Percentiles rank a stretch among this genome's conserved stretches.
These are phyloP conservation scores for Nymphaea thermarum DNA, from an alignment of 164 flowering plant genomes.

Conservation along the genomic window DNA sequence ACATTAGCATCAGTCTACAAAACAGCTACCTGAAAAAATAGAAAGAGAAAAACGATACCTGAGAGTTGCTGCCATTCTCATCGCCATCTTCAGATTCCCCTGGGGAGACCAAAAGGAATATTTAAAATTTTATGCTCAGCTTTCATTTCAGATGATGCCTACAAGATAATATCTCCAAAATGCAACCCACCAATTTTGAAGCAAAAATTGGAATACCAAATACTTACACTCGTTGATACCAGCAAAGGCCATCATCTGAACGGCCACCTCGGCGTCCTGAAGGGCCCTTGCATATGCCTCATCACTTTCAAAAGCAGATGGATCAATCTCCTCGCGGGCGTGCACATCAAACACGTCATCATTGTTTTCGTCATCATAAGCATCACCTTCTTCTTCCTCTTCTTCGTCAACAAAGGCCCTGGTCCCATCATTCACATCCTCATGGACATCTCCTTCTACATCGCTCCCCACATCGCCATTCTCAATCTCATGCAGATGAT, in stretches of 20 bases:
- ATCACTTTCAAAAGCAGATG: slow-evolving; percentile 46
- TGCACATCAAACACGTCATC: slow-evolving; percentile 59
- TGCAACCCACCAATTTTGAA: neutral
- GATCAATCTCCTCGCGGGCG: slow-evolving; percentile 33
- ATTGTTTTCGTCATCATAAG: slow-evolving; percentile 8
- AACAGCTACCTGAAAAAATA: neutral
- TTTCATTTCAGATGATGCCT: neutral
- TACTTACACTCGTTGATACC: slow-evolving; percentile 23
- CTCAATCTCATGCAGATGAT: slow-evolving; percentile 20
- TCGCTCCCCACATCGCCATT: slow-evolving; percentile 16
- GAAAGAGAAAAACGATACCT: slow-evolving; percentile 10
- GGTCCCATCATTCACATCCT: slow-evolving; percentile 8
- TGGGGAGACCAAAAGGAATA: neutral
- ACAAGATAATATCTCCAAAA: neutral
- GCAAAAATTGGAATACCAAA: neutral
- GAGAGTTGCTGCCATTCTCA: slow-evolving; percentile 17
- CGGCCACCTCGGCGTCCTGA: slow-evolving; percentile 28
- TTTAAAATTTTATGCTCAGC: neutral
- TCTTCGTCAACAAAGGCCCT: neutral
- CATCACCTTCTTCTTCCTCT: slow-evolving; percentile 8
- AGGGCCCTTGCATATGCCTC: slow-evolving; percentile 83
- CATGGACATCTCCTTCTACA: slow-evolving; percentile 1
- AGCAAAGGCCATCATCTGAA: slow-evolving; percentile 20
- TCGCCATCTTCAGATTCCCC: slow-evolving; percentile 16
- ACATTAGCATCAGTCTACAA: too few relatives aligned